Evolutionary conservation across 2,329 filamentous ascomycete species (phyloP).

Genomic region (Verticillium alfalfae): DNA sequence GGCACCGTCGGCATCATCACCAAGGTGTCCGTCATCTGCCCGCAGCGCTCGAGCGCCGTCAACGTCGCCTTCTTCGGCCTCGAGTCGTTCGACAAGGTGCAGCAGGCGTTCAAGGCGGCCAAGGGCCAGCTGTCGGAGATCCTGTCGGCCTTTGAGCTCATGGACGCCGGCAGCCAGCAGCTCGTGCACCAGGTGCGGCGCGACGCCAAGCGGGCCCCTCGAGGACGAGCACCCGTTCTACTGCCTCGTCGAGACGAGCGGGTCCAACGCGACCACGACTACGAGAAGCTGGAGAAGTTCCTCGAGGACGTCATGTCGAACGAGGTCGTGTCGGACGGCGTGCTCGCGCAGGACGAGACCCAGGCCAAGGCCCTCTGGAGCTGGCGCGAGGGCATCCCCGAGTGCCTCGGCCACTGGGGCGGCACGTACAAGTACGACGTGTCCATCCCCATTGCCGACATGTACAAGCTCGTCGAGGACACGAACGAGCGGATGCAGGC

Average conservation of each 20-base stretch:
- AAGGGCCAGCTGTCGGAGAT: slow-evolving; percentile 92
- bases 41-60: slow-evolving; percentile 77
- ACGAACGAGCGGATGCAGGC: slow-evolving; percentile 65
- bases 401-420: slow-evolving; percentile 82
- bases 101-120: slow-evolving; percentile 79
- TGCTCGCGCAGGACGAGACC: slow-evolving; percentile 88
- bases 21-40: slow-evolving; percentile 81
- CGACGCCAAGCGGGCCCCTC: slow-evolving; percentile 71
- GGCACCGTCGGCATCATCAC: slow-evolving; percentile 95
- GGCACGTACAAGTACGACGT: slow-evolving; percentile 99
- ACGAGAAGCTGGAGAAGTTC: slow-evolving; percentile 83
- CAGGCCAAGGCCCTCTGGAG: slow-evolving; percentile 82
- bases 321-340: slow-evolving; percentile 82
- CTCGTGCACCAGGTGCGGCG: slow-evolving; percentile 66
- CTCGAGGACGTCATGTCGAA: slow-evolving; percentile 87
- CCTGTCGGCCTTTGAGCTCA: slow-evolving; percentile 93
- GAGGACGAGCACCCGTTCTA: slow-evolving; percentile 88
- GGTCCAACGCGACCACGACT: slow-evolving; percentile 91
- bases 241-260: slow-evolving; percentile 93
- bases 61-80: slow-evolving; percentile 95
- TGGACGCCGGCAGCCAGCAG: slow-evolving; percentile 80
- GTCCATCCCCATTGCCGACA: slow-evolving; percentile 81
- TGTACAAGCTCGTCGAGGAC: slow-evolving; percentile 88
- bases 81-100: slow-evolving; percentile 83
- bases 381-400: slow-evolving; percentile 90